Percentiles rank a stretch among this genome's conserved stretches.
These are phyloP conservation scores for Amaranthus cruentus DNA, from an alignment of 148 eudicot genomes.

Conservation along the genomic window DNA sequence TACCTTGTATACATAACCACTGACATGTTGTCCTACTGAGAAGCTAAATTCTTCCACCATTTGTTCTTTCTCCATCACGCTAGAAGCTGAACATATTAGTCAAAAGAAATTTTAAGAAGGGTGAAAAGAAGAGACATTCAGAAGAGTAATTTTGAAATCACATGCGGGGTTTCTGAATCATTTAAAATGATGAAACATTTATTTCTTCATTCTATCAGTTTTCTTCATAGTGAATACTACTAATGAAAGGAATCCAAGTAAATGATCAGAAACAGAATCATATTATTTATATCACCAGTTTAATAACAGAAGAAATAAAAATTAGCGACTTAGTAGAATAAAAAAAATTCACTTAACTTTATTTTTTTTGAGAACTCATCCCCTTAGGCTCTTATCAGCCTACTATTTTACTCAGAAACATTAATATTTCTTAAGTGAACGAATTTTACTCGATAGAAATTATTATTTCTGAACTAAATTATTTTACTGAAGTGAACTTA, in stretches of 20 bases:
- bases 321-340: not conserved
- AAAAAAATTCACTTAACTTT: not conserved
- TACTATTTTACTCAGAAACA: too few relatives aligned
- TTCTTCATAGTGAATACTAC: not conserved
- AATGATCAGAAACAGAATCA: not conserved
- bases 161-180: not conserved
- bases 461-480: too few relatives aligned
- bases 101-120: not conserved
- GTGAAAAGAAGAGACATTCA: not conserved
- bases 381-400: too few relatives aligned
- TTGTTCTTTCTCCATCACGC: conserved; percentile 22
- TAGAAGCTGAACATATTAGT: conserved; percentile 29
- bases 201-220: not conserved
- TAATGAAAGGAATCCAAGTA: not conserved
- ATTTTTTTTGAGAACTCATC: not conserved
- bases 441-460: too few relatives aligned
- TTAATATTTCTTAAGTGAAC: too few relatives aligned
- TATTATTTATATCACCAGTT: too few relatives aligned
- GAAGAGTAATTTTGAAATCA: not conserved
- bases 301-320: not conserved
- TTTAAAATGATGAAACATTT: not conserved
- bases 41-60: conserved; percentile 44
- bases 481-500: too few relatives aligned
- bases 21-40: conserved; percentile 56
- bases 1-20: conserved; percentile 80